Evolutionary conservation across 164 flowering plant species (phyloP).

Genomic region (Cinnamomum micranthum): DNA sequence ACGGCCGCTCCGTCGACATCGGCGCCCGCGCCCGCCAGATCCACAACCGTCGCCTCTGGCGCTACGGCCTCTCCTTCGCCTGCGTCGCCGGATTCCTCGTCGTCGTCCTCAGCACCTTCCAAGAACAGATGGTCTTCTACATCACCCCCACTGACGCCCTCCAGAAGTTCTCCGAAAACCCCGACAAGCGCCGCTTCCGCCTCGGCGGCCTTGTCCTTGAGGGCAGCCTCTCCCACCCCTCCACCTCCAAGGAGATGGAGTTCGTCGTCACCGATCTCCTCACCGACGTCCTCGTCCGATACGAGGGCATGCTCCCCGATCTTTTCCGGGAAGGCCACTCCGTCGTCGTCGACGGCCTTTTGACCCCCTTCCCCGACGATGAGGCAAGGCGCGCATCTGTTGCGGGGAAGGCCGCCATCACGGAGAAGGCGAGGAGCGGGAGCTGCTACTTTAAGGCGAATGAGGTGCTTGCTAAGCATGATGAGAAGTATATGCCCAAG

Average conservation of each 20-base stretch:
- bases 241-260: conserved; percentile 60
- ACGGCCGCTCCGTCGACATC: conserved; percentile 47
- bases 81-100: conserved; percentile 71
- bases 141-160: conserved; percentile 81
- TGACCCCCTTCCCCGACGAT: conserved; percentile 49
- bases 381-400: conserved; percentile 18
- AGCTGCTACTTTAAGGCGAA: conserved; percentile 64
- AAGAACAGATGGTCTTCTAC: conserved; percentile 81
- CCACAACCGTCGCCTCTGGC: conserved; percentile 85
- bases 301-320: conserved; percentile 76
- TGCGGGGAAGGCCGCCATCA: conserved; percentile 21
- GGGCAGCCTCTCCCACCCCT: conserved; percentile 61
- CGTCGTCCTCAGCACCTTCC: conserved; percentile 62
- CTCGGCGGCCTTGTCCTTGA: conserved; percentile 87
- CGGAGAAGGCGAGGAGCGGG: conserved; percentile 58
- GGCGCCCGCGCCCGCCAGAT: conserved; percentile 80
- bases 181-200: conserved; percentile 55
- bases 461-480: conserved; percentile 94
- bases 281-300: conserved; percentile 71
- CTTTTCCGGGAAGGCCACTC: conserved; percentile 74
- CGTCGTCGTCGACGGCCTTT: conserved; percentile 82
- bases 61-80: conserved; percentile 73
- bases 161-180: conserved; percentile 48
- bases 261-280: conserved; percentile 79
- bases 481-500: conserved; percentile 91